Percentiles rank a stretch among this genome's conserved stretches.
These are phyloP conservation scores for Xylariaceae sp. DNA, from an alignment of 2,329 filamentous ascomycete species.

Conservation along the genomic window DNA sequence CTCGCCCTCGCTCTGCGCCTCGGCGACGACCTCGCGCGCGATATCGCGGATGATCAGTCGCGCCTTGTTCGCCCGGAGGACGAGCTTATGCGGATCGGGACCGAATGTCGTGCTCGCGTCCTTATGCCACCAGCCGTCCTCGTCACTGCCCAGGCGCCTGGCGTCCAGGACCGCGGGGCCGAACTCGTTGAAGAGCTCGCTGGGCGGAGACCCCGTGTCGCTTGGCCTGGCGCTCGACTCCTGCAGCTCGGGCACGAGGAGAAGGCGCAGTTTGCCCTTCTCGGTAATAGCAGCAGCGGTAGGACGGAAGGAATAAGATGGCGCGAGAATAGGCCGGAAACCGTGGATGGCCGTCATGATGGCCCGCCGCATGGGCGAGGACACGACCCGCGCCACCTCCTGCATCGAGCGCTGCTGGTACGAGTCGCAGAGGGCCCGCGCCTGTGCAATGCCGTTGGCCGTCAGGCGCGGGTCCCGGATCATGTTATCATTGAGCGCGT, in stretches of 20 bases:
- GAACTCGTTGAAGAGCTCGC: constrained; percentile 42
- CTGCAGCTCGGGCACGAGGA: constrained; percentile 68
- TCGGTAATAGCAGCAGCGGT: constrained; percentile 12
- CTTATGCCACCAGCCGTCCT: background rate
- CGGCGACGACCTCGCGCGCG: background rate
- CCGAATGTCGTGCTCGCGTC: background rate
- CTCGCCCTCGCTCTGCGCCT: no score
- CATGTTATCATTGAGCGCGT: constrained; percentile 53
- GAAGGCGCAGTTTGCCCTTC: constrained; percentile 49
- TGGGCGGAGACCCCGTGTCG: constrained; percentile 60
- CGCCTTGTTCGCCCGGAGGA: background rate
- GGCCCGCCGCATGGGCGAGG: constrained; percentile 73
- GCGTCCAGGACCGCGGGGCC: constrained; percentile 55
- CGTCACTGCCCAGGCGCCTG: constrained; percentile 4
- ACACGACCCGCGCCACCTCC: constrained; percentile 60
- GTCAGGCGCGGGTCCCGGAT: constrained; percentile 73
- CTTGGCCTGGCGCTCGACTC: constrained; percentile 69
- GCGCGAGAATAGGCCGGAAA: constrained; percentile 51
- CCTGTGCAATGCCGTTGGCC: constrained; percentile 64
- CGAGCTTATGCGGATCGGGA: background rate
- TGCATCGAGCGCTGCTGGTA: constrained; percentile 54
- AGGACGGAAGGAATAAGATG: no score
- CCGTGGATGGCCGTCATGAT: constrained; percentile 67
- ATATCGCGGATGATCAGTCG: background rate
- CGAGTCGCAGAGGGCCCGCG: constrained; percentile 47